Conservation (phyloP, 1,139 yeast species). For the Saccharomycopsis hybrid region DNA sequence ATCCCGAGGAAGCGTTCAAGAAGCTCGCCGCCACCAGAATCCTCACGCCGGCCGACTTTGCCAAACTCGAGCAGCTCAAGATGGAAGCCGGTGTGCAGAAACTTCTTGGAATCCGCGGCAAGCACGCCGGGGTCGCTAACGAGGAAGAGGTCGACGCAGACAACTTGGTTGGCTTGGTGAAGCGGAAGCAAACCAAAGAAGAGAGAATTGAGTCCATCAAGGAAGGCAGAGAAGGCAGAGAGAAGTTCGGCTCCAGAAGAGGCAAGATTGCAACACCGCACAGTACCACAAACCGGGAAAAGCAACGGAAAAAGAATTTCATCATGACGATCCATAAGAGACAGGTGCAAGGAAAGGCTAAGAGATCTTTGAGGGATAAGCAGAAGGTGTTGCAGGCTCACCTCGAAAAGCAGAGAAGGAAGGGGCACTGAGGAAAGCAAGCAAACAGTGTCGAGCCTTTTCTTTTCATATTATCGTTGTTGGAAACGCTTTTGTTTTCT, state of each 20-base stretch:
- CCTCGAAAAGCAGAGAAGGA: constrained; percentile 81
- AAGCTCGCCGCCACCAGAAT: constrained; percentile 69
- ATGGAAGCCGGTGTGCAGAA: constrained; percentile 80
- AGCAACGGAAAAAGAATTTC: constrained; percentile 96
- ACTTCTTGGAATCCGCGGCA: constrained; percentile 49
- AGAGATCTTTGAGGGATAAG: constrained; percentile 82
- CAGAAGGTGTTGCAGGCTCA: constrained; percentile 84
- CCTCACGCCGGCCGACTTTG: constrained; percentile 95
- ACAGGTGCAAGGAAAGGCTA: constrained; percentile 90
- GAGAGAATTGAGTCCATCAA: constrained; percentile 81
- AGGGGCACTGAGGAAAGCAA: constrained; percentile 54
- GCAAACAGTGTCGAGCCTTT: too few species aligned
- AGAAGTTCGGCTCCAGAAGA: constrained; percentile 79
- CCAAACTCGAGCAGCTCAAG: constrained; percentile 82
- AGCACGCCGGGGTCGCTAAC: constrained; percentile 34
- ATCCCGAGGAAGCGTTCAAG: constrained; percentile 43
- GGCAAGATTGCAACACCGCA: constrained; percentile 75
- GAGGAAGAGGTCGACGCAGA: constrained; percentile 85
- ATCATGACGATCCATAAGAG: constrained; percentile 97
- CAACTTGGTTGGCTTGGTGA: constrained; percentile 72
- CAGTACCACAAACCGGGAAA: constrained; percentile 91
- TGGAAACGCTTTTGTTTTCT: background rate
- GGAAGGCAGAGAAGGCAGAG: constrained; percentile 93
- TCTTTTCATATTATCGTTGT: background rate
- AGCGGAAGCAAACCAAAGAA: constrained; percentile 81